Base-by-base conservation (phyloP, 2,329 filamentous ascomycete species). In the Tolypocladium capitatum region DNA sequence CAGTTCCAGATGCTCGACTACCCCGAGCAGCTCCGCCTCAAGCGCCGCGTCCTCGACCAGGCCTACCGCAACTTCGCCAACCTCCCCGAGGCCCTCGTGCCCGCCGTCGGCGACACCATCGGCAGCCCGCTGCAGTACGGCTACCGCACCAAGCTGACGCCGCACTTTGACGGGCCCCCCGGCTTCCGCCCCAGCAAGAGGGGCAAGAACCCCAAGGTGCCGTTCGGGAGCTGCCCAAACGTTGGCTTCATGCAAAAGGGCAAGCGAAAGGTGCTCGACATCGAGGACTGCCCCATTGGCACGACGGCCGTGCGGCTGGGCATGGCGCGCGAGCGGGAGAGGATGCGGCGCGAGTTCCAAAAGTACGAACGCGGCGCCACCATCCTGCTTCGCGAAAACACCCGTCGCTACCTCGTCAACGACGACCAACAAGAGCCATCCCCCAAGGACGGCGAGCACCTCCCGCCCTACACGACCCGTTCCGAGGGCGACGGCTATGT, bases 1-100 rank as follows among this genome's bases (percentile, higher is more conserved):
- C 92, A 98, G 67, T 90, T 97, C 65, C 92, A 98, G 70, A 96
- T 97, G 87, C 78, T 98, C 53, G 80, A 87, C 47, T 97, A 97
- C 64, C 68, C 76, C 30, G 84, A 89, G 57, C 92, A 98, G 64
- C 78, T 98, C 28, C 73, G 72, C 41, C 83, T 91, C 66, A 98
- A 98, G 72, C 81, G 78, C 61, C 75, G 77, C 50, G 84, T 97
- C 51, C 82, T 98, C 42, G 86, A 94, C 60, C 94, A 92, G 61
- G 92, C 92, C 8, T 98, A 86, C 70, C 75, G 73, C 52, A 91
- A 95, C 70, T 98, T 97, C 68, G 94, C 90, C 14, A 80, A 87
- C 51, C 73, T 98, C 7, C 74, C 84, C 1, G 78, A 84, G 0
- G 81, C 85, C 50, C 71, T 85, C 20, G 73, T 97, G 1, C 92